Percentiles rank a stretch among this genome's conserved stretches.
Conservation (phyloP, 257 asterid genomes). For the Nicotiana benthamiana region DNA sequence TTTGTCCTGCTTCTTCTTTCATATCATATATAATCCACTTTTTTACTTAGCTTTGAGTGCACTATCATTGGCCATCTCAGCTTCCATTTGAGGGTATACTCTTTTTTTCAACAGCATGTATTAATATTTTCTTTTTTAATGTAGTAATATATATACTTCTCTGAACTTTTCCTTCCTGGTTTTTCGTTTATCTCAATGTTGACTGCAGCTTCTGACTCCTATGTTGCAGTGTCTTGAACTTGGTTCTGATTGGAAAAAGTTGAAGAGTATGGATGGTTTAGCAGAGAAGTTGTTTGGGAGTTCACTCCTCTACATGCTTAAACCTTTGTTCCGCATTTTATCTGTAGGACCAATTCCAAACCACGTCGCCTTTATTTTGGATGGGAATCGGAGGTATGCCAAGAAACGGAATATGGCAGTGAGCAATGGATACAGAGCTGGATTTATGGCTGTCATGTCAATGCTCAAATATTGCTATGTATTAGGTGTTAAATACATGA, state of each 20-base stretch:
- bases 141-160: neutral
- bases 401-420: constrained; percentile 35
- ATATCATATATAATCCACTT: neutral
- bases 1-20: neutral
- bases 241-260: neutral
- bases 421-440: constrained; percentile 62
- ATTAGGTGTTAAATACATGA: constrained; percentile 47
- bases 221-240: neutral
- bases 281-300: neutral
- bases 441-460: constrained; percentile 54
- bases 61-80: neutral
- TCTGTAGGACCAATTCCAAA: constrained; percentile 59
- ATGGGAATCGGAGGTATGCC: constrained; percentile 76
- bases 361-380: constrained; percentile 66
- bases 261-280: neutral
- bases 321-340: constrained; percentile 31
- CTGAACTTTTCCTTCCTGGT: neutral
- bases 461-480: constrained; percentile 60
- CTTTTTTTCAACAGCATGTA: neutral
- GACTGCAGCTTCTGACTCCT: neutral
- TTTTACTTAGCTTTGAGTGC: neutral
- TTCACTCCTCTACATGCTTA: constrained; percentile 25
- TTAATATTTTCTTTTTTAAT: neutral
- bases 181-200: neutral
- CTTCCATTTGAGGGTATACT: neutral